Conservation (phyloP, 164 flowering plant species). For the Chimonanthus praecox region DNA sequence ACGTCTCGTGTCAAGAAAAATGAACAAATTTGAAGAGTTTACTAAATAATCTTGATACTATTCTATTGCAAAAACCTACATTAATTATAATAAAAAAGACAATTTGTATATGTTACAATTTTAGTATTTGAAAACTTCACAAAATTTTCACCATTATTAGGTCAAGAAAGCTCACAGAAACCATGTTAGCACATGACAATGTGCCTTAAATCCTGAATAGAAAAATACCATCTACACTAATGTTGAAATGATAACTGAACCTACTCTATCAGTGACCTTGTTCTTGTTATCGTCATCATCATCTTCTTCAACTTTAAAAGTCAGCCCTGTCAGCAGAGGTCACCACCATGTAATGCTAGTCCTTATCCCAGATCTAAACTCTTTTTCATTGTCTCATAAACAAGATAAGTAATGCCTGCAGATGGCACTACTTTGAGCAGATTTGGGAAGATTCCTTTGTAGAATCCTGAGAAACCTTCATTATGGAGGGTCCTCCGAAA, state of each 20-base stretch:
- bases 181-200: constrained; percentile 21
- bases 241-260: constrained; percentile 15
- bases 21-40: too few relatives aligned
- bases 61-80: too few relatives aligned
- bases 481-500: constrained; percentile 57
- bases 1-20: too few relatives aligned
- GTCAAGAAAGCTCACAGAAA: background rate
- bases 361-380: constrained; percentile 54
- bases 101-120: too few relatives aligned
- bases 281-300: constrained; percentile 25
- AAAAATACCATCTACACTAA: constrained; percentile 13
- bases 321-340: constrained; percentile 18
- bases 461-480: constrained; percentile 79
- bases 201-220: constrained; percentile 8
- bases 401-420: constrained; percentile 90
- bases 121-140: too few relatives aligned
- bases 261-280: constrained; percentile 21
- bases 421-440: constrained; percentile 90
- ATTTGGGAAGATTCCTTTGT: constrained; percentile 90
- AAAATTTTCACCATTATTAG: too few relatives aligned
- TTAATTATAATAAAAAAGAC: too few relatives aligned
- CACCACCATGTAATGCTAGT: constrained; percentile 10
- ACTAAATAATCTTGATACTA: too few relatives aligned
- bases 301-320: constrained; percentile 15
- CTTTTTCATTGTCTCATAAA: constrained; percentile 88